phyloP scores from a whole-genome alignment of 2,329 filamentous ascomycete species.

The Stagonosporopsis vannaccii region DNA sequence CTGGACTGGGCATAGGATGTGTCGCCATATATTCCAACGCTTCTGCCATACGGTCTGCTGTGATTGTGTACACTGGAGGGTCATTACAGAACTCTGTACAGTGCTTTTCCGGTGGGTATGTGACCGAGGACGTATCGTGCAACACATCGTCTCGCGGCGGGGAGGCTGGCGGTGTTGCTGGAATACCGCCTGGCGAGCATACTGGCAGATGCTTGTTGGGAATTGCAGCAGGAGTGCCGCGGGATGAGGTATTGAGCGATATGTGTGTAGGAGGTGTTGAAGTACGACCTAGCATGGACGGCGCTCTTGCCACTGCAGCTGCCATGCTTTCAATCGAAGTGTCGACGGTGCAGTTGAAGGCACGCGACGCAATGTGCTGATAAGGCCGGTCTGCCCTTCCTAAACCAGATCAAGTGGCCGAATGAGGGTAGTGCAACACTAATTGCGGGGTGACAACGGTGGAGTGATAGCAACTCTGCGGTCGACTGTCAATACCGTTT shows the following conservation, averaged over 20 bases:
- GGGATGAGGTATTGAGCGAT: conserved; percentile 64
- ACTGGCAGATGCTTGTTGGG: conserved; percentile 92
- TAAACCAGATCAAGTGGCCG: conserved; percentile 9
- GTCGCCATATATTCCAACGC: conserved; percentile 79
- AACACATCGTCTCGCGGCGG: conserved; percentile 65
- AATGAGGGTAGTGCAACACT: conserved; percentile 18
- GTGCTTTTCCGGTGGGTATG: conserved; percentile 76
- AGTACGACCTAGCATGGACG: conserved; percentile 46
- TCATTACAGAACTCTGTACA: conserved; percentile 58
- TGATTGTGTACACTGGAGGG: conserved; percentile 75
- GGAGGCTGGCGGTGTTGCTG: conserved; percentile 64
- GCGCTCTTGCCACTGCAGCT: conserved; percentile 51
- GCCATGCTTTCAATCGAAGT: conserved; percentile 47
- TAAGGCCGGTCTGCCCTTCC: conserved; percentile 20
- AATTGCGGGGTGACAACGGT: conserved; percentile 19
- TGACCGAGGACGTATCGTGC: conserved; percentile 69
- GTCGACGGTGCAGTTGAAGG: conserved; percentile 33
- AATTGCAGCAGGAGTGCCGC: conserved; percentile 66
- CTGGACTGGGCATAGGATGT: conserved; percentile 83
- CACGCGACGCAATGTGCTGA: conserved; percentile 32
- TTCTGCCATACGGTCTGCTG: conserved; percentile 70
- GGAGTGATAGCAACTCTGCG: conserved; percentile 8
- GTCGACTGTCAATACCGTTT: conserved; percentile 21
- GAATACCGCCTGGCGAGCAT: conserved; percentile 77
- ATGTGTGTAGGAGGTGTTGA: conserved; percentile 61